Base-by-base conservation (phyloP, 2,329 filamentous ascomycete genomes). In the Aspergillus melleus region DNA sequence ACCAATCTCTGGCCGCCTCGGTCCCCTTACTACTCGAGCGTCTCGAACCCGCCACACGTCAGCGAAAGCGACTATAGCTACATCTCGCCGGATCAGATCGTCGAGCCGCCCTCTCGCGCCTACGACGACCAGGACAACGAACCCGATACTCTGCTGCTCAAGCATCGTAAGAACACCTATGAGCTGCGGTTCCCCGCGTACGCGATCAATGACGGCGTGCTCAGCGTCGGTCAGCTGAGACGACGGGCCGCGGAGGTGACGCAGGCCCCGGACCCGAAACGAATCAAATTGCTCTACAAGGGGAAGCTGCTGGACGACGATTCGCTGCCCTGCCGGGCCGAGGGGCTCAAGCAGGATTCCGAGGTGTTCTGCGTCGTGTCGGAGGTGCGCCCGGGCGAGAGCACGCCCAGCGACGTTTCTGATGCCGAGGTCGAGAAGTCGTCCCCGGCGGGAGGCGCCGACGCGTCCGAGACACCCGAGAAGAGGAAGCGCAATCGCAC, bases 341-440 rank as follows among this genome's bases (percentile, higher is more conserved):
- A 80, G 59, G 76, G 78, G 16, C 69, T 82, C 39, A 81, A 81
- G 62, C 80, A 82, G 62, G 74, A 81, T 54, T 81, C 79, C 3
- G 76, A 80, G 64, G 73, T 82, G 52, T 67, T 80, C 57, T 79
- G 76, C 55, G 78, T 81, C 44, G 75, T 81, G 29, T 78, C 77
- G 4, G 76, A 79, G 51, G 71, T 70, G n/a, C 62, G 62, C 22
- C 64, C 68, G 2, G 72, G 70, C 12, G 68, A 71, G 30, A 69
- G 64, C 49, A 68, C 69, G 11, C 68, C 70, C 11, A 74, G 71
- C 51, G 75, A 76, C 26, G 53, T 61, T 19, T 75, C 74, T 2
- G 72, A 71, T 16, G 70, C 66, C 52, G 71, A 73, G 22, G 64
- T 52, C 39, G 63, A 54, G 54, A 62, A 47, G 30, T n/a, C 57